These are phyloP conservation scores for Bryopsis sp. DNA, from an alignment of 139 green algal genomes.

Conservation along the genomic window DNA sequence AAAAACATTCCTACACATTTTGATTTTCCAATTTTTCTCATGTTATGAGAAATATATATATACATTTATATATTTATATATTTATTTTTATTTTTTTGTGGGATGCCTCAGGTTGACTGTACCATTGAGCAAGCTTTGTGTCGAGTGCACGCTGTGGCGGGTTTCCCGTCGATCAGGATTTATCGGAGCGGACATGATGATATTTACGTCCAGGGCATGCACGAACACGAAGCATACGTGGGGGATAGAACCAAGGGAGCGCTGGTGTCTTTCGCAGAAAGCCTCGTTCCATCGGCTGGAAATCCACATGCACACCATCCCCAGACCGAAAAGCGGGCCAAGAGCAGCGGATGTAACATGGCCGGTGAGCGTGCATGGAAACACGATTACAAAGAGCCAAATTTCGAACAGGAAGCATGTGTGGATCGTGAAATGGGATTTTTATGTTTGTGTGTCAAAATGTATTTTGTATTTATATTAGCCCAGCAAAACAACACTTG, in stretches of 20 bases:
- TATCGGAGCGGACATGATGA: constrained; percentile 84
- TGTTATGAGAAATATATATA: no score
- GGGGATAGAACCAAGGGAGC: constrained; percentile 82
- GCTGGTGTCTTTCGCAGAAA: constrained; percentile 74
- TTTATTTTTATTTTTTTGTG: no score
- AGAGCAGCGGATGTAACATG: constrained; percentile 62
- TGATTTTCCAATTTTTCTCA: no score
- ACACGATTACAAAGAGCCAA: not conserved
- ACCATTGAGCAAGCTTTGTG: constrained; percentile 75
- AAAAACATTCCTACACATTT: no score
- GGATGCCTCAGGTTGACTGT: constrained; percentile 74
- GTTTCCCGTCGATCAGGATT: constrained; percentile 90
- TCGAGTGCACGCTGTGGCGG: constrained; percentile 76
- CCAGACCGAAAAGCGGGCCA: constrained; percentile 25
- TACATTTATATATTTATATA: no score
- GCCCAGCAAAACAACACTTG: no score
- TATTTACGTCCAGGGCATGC: constrained; percentile 31
- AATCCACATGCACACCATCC: constrained; percentile 49
- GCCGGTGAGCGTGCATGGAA: constrained; percentile 30
- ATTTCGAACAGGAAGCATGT: no score
- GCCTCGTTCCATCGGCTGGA: constrained; percentile 59
- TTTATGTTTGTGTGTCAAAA: no score
- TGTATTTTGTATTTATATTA: no score
- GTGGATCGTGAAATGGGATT: no score
- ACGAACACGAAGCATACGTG: constrained; percentile 34